phyloP scores from a whole-genome alignment of 495 filamentous ascomycete species.

The Jackrogersella multiformis region DNA sequence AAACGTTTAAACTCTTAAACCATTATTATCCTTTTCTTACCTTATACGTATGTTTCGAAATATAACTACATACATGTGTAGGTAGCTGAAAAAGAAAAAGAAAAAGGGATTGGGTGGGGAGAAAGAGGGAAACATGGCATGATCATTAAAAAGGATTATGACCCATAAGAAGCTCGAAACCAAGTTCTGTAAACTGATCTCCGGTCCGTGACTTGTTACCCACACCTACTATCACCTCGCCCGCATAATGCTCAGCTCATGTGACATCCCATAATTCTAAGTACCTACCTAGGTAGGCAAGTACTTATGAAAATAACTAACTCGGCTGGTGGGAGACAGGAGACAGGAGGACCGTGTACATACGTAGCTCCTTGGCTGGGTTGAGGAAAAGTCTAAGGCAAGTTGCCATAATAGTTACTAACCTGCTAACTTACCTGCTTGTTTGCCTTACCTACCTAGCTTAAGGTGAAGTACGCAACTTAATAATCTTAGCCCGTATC shows the following conservation, averaged over 20 bases:
- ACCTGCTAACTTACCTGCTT: too few relatives aligned
- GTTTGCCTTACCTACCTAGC: too few relatives aligned
- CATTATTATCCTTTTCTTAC: too few relatives aligned
- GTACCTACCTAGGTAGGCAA: background rate
- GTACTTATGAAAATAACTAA: background rate
- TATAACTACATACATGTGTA: too few relatives aligned
- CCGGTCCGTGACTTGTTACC: constrained; percentile 4
- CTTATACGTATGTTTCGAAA: background rate
- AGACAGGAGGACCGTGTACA: too few relatives aligned
- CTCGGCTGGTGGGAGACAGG: too few relatives aligned
- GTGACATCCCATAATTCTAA: constrained; percentile 16
- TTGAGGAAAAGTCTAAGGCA: too few relatives aligned
- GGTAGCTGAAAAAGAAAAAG: background rate
- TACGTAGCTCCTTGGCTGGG: too few relatives aligned
- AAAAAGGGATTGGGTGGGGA: background rate
- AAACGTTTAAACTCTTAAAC: too few relatives aligned
- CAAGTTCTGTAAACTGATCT: constrained; percentile 13
- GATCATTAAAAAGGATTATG: background rate
- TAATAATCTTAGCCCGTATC: too few relatives aligned
- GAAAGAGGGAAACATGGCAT: background rate
- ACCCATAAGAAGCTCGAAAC: background rate
- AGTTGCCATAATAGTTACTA: too few relatives aligned
- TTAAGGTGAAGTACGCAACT: too few relatives aligned
- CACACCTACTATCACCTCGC: constrained; percentile 21
- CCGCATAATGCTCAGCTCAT: constrained; percentile 26